Evolutionary conservation across 108 stramenopile genomes (phyloP), one percentile per base, ranked within the genome.

Genomic region (Bacterosira constricta): DNA sequence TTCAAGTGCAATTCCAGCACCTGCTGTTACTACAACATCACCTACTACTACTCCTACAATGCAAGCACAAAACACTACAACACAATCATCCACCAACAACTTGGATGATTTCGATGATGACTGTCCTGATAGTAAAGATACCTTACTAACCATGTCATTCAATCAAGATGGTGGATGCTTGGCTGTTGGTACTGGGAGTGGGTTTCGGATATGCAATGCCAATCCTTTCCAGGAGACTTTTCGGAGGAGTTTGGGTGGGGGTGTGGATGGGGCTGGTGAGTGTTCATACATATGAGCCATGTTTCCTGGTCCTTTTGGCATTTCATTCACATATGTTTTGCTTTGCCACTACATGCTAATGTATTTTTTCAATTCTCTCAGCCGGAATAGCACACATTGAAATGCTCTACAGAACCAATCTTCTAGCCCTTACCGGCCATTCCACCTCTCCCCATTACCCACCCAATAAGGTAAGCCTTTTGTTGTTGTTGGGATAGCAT

Each of bases 331-430:
- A 38, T 50, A 27, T n/a, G n/a, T n/a, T n/a, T n/a, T n/a, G n/a
- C n/a, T 9, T 64, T 64, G 18, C 5, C 6, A 29, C 30, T 26
- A 0, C 60, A 7, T 84, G 88, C 57, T 46, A 46, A 38, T 50
- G 18, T 50, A 17, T 32, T 13, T 11, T 32, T 20, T 12, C 44
- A 4, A 1, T 6, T 17, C 56, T 69, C 32, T 42, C 41, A 70
- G 89, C 88, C 30, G 98, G 98, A 6, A 93, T 99, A 30, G 98
- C 96, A n/a, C 83, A 81, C 42, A 96, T 98, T 10, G 97, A 98
- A 88, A 98, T 99, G 98, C 88, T 99, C 21, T 99, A 97, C 79
- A 90, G 99, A 10, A 97, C 96, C 77, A 99, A 99, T 57, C 81
- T 99, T 6, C 85, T 99, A 63, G 98, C 98, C 10, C 82, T 99